Evolutionary conservation across 306 rosid species (phyloP).

Genomic region (Styphnolobium japonicum): DNA sequence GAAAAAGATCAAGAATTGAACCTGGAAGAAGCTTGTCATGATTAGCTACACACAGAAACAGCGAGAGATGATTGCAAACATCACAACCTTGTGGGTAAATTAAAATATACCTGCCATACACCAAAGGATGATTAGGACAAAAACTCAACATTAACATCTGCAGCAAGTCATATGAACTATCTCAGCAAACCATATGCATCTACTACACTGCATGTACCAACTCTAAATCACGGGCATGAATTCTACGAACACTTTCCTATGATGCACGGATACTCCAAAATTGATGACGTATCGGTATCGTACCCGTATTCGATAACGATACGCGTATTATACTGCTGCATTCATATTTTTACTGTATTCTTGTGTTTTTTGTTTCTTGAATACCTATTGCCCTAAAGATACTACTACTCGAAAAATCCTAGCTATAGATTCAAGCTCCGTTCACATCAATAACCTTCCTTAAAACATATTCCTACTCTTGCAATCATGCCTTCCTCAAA

Average conservation of each 20-base stretch:
- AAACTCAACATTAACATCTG: not conserved
- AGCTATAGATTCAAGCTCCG: too few relatives aligned
- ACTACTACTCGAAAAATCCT: too few relatives aligned
- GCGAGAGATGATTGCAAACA: slow-evolving; percentile 95
- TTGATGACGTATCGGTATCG: too few relatives aligned
- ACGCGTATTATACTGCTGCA: too few relatives aligned
- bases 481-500: too few relatives aligned
- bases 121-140: slow-evolving; percentile 25
- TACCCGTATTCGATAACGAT: too few relatives aligned
- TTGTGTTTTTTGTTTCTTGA: too few relatives aligned
- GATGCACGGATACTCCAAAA: too few relatives aligned
- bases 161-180: not conserved
- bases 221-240: not conserved
- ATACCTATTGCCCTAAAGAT: too few relatives aligned
- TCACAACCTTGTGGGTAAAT: slow-evolving; percentile 99
- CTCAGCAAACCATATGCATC: not conserved
- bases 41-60: slow-evolving; percentile 96
- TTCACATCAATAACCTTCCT: too few relatives aligned
- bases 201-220: not conserved
- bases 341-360: too few relatives aligned
- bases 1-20: slow-evolving; percentile 21
- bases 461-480: too few relatives aligned
- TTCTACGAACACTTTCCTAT: not conserved
- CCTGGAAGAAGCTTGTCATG: slow-evolving; percentile 99
- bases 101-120: slow-evolving; percentile 85